These are phyloP conservation scores for Casuarina equisetifolia DNA, from an alignment of 306 rosid genomes.

Conservation along the genomic window DNA sequence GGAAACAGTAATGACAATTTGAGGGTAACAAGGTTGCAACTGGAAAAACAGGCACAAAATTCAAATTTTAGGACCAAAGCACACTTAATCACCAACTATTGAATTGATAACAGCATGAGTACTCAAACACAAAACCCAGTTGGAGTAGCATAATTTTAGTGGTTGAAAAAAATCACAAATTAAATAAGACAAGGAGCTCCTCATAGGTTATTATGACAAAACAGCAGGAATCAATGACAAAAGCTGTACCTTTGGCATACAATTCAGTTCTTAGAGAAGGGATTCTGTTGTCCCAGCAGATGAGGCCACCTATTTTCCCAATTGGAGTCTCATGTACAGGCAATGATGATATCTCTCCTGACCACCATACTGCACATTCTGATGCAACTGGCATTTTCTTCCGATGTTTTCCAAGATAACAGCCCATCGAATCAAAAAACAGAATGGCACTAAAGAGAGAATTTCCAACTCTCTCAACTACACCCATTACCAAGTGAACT, in stretches of 20 bases:
- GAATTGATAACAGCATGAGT: background rate
- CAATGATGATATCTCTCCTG: constrained; percentile 87
- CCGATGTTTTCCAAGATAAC: constrained; percentile 26
- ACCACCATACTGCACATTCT: constrained; percentile 67
- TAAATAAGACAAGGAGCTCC: background rate
- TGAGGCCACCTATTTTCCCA: constrained; percentile 48
- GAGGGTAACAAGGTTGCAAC: background rate
- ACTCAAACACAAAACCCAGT: background rate
- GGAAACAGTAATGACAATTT: background rate
- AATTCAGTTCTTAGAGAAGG: constrained; percentile 82
- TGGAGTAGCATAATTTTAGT: background rate
- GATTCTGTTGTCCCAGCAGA: constrained; percentile 85
- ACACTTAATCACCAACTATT: background rate
- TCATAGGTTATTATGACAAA: background rate
- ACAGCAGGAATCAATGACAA: background rate
- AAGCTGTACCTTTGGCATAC: constrained; percentile 80
- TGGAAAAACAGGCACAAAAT: background rate
- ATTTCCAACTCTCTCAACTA: constrained; percentile 2
- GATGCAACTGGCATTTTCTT: constrained; percentile 3
- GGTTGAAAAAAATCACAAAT: background rate
- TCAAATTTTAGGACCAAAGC: background rate
- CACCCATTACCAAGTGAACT: constrained; percentile 26
- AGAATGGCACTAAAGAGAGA: background rate
- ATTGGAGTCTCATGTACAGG: constrained; percentile 87
- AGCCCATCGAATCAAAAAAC: background rate